Evolutionary conservation across 805 yeast species (phyloP), one percentile per base, ranked within the genome.

Genomic region (Cyberlindnera mrakii): DNA sequence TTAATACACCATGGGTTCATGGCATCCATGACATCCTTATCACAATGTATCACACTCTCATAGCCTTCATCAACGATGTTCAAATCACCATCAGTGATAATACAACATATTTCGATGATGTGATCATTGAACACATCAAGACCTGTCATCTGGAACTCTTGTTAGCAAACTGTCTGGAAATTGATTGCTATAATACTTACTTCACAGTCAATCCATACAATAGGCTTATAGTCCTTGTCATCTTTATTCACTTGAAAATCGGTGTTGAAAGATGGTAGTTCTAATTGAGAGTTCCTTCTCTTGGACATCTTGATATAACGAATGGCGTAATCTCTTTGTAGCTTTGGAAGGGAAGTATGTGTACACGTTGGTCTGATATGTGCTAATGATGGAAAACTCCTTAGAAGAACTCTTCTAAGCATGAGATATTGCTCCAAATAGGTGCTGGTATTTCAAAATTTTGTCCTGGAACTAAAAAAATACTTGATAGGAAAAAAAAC

Each of bases 201-300:
- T 62, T 93, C 99, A 64, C 98, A 93, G 65, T 93, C 99, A 15
- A 93, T 74, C 99, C 99, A 93, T 4, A 93, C 95, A 16, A 91
- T 70, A 6, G 75, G 75, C 37, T 64, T 60, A 49, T 43, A 55
- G 19, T 43, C 46, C 31, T 52, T 40, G 20, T 42, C 29, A 25
- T 45, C 31, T 20, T 37, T 47, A 36, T 50, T 41, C 16, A 51
- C 35, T 14, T 18, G 41, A 17, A 32, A 14, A 15, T 38, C 8
- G 3, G 53, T 48, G 35, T 50, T 49, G 39, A 30, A 54, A n/a
- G 20, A 39, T 10, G 61, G 61, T 3, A 46, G 43, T 18, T 42
- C 45, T n/a, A 51, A 45, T 25, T 42, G 46, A 2, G 43, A n/a
- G 42, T 42, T 47, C 35, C 36, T 42, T 23, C 43, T 40, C 38